These are phyloP conservation scores for Vitis vinifera DNA, from an alignment of 164 flowering plant species.

Conservation along the genomic window ASM3070453v1 NC_081820.1:19037501-19038000, in stretches of 20 bases:
- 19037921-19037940: too few species aligned
- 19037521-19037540: conserved; percentile 23
- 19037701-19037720: not conserved
- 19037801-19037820: not conserved
- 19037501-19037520: conserved; percentile 71
- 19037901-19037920: too few species aligned
- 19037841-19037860: too few species aligned
- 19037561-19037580: not conserved
- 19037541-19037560: conserved; percentile 13
- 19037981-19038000: conserved; percentile 15
- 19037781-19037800: conserved; percentile 1
- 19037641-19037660: not conserved
- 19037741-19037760: not conserved
- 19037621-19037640: too few species aligned
- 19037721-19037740: not conserved
- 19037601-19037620: not conserved
- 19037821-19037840: too few species aligned
- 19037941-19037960: too few species aligned
- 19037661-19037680: conserved; percentile 9
- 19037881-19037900: too few species aligned
- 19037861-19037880: too few species aligned
- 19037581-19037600: conserved; percentile 9
- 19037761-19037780: not conserved
- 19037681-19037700: not conserved
- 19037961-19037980: not conserved